Evolutionary conservation across 441 rosid genomes (phyloP), one percentile per base, ranked within the genome.

Genomic region (Codiaeum variegatum): DNA sequence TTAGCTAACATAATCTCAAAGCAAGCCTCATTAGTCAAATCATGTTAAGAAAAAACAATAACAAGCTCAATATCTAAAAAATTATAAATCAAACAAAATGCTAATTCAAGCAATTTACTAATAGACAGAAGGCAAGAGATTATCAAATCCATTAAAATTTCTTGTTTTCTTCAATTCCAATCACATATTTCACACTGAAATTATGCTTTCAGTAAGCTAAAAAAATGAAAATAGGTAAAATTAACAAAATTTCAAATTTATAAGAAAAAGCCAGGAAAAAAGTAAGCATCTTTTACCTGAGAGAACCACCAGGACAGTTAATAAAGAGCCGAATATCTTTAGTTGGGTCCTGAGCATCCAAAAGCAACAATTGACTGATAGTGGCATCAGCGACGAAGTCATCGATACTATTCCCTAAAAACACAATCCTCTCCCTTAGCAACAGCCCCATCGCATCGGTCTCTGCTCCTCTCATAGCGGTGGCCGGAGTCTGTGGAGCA

Each of bases 351-450:
- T 91, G 92, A 77, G 98, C 96, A 69, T 92, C 99, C 74, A 95
- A 81, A 40, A 95, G 88, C 70, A 95, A 82, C 77, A 95, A 80
- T 72, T 91, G 99, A 67, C 97, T 90, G 69, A 92, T 87, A 26
- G 86, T 86, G 21, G 97, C 91, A 73, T 94, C 98, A 11, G 99
- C 99, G 0, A 90, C 86, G 73, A 88, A 88, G 75, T 95, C 99
- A 56, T 92, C 91, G 67, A 92, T 92, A 60, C 71, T 38, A 71
- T 85, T 87, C 4, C 96, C 98, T 58, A 92, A 81, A 73, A 92
- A 92, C 56, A 92, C 90, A 56, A 95, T 90, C 76, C 99, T 87
- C 73, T 94, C 99, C 77, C 60, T 87, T 4, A 94, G 89, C 65
- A 94, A 84, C 59, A 91, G 89, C 9, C 96, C 96, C 99, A 91